Base-by-base conservation (phyloP, 768 basidiomycete genomes). In the Pleurotus tuoliensis region DNA sequence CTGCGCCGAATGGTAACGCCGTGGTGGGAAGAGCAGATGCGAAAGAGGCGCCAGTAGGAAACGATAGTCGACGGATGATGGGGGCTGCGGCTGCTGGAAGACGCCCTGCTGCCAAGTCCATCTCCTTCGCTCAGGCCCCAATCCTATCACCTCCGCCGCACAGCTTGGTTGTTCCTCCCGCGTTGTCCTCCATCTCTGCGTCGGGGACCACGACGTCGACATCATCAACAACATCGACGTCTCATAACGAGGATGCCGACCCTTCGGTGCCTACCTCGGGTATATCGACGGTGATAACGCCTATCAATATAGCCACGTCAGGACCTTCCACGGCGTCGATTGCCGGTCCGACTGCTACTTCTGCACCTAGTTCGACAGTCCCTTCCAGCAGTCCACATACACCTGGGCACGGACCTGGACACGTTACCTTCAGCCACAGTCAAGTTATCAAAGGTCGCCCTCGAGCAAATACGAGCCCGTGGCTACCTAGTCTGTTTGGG, bases 401-500 rank as follows among this genome's bases (percentile, higher is more conserved):
- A 25, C 39, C 46, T 11, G 45, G 7, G 15, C 27, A 27, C 15
- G 30, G 54, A 12, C 41, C n/a, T 3, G 46, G 44, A 7, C 25
- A 48, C 16, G n/a, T 22, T 12, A 13, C 51, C n/a, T 44, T 44
- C 20, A 16, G 15, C 63, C 25, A 60, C 66, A 60, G 58, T 60
- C 54, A 60, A 9, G 61, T 65, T 24, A 60, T 69, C 11, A 74
- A 75, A 62, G 69, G 76, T 38, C 78, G 91, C 37, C 89, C 86
- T 43, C 78, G 91, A 61, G 89, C 88, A 53, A 84, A 77, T 59
- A 90, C 89, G 25, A 80, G 83, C 59, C 84, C 88, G 22, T 79
- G 81, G 75, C 64, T 88, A 45, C 84, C 85, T 11, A 79, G 76
- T 60, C 64, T 83, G 56, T 79, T 83, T 57, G 78, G 81, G 18